Evolutionary conservation across 768 basidiomycete species (phyloP).

Genomic region (Tulasnella sp.): DNA sequence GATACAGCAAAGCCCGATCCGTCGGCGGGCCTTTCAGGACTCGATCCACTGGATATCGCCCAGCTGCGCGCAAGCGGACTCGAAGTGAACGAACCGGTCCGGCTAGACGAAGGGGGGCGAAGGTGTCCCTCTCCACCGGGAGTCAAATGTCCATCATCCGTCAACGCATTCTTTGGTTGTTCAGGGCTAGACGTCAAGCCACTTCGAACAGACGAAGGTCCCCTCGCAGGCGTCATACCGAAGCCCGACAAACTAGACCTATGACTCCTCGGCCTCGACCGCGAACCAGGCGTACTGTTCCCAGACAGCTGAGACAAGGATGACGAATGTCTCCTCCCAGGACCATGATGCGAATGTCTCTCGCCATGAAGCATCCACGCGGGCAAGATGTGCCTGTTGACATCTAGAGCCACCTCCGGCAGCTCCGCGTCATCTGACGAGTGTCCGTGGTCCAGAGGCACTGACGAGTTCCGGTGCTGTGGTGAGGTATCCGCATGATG

Average conservation of each 20-base stretch:
- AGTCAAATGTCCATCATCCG: neutral
- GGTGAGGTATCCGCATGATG: neutral
- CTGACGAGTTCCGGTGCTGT: neutral
- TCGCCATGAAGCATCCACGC: conserved; percentile 68
- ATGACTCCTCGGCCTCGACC: neutral
- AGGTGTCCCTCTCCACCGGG: neutral
- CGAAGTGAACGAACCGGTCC: conserved; percentile 9
- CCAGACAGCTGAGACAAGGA: conserved; percentile 2
- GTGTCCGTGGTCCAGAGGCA: conserved; percentile 30
- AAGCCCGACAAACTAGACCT: neutral
- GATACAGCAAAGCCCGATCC: neutral
- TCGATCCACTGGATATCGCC: conserved; percentile 12
- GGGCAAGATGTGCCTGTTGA: conserved; percentile 93
- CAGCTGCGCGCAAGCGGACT: conserved; percentile 3
- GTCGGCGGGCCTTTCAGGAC: neutral
- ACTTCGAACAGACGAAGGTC: neutral
- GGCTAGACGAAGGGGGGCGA: neutral
- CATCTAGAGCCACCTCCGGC: conserved; percentile 88
- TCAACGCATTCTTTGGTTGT: neutral
- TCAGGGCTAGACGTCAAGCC: neutral
- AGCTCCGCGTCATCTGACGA: conserved; percentile 63
- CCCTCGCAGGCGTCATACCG: neutral
- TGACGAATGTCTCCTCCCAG: neutral
- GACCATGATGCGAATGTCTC: neutral
- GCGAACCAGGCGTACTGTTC: neutral